Conservation (phyloP, 129 eudicot species). For the Apium graveolens region DNA sequence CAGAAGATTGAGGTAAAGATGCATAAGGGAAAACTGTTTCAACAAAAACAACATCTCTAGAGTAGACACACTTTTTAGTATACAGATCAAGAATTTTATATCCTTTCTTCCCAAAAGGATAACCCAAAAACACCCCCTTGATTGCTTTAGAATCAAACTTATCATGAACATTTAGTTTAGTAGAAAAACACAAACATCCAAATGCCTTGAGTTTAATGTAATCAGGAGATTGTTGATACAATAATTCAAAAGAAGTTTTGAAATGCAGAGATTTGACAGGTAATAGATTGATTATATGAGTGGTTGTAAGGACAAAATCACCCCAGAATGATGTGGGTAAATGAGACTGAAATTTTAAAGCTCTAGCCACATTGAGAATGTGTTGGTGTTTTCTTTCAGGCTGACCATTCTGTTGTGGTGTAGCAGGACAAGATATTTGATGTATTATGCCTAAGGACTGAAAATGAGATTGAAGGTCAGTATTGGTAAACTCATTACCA, state of each 20-base stretch:
- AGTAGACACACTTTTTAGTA: background rate
- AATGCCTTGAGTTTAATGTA: background rate
- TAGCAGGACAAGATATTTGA: background rate
- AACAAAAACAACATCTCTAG: background rate
- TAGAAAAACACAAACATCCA: background rate
- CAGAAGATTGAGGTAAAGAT: accelerated
- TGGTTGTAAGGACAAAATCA: background rate
- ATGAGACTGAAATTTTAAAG: background rate
- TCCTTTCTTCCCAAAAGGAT: background rate
- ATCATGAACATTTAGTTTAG: background rate
- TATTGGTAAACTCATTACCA: background rate
- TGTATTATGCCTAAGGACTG: background rate
- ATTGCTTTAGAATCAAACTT: background rate
- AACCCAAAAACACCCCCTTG: background rate
- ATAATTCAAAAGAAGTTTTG: background rate
- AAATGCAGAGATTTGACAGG: background rate
- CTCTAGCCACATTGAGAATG: background rate
- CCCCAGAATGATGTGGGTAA: background rate
- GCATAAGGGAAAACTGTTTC: background rate
- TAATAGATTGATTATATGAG: background rate
- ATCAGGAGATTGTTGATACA: background rate
- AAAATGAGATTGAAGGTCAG: background rate
- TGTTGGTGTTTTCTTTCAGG: background rate
- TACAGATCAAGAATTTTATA: background rate
- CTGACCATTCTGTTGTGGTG: background rate